These are phyloP conservation scores for Colletotrichum lini DNA, from an alignment of 2,329 filamentous ascomycete genomes.

Conservation along the genomic window DNA sequence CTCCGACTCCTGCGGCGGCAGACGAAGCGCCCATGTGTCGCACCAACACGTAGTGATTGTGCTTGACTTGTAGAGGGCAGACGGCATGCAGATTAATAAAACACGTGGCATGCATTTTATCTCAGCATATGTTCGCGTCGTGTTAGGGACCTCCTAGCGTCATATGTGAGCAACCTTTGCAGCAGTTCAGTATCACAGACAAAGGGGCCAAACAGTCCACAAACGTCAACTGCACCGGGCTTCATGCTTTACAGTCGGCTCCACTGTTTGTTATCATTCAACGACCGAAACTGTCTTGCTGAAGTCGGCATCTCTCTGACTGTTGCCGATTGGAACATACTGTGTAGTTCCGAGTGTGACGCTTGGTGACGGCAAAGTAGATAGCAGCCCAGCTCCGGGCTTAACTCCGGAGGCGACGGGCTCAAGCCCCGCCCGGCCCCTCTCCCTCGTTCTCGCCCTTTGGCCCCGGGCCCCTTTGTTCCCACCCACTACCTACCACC, in stretches of 20 bases:
- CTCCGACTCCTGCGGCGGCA: neutral
- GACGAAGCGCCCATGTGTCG: neutral
- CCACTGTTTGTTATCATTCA: too few species aligned
- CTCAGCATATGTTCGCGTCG: too few species aligned
- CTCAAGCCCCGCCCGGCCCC: neutral
- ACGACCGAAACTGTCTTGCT: neutral
- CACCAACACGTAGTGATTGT: too few species aligned
- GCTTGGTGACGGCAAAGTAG: neutral
- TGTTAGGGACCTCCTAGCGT: neutral
- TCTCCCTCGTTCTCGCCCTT: too few species aligned
- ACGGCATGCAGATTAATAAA: neutral
- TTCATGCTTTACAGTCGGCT: too few species aligned
- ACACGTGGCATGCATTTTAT: neutral
- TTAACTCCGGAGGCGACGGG: constrained; percentile 23
- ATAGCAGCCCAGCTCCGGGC: neutral
- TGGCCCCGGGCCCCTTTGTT: neutral
- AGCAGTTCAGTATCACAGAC: neutral
- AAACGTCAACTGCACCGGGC: neutral
- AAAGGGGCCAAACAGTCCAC: too few species aligned
- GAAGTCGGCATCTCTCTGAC: neutral
- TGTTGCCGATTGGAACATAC: neutral
- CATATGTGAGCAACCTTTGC: neutral
- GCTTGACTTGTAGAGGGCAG: neutral
- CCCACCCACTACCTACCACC: neutral
- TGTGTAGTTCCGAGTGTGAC: neutral